phyloP scores from a whole-genome alignment of 179 eudicot genomes.

The Beta corolliflora region DNA sequence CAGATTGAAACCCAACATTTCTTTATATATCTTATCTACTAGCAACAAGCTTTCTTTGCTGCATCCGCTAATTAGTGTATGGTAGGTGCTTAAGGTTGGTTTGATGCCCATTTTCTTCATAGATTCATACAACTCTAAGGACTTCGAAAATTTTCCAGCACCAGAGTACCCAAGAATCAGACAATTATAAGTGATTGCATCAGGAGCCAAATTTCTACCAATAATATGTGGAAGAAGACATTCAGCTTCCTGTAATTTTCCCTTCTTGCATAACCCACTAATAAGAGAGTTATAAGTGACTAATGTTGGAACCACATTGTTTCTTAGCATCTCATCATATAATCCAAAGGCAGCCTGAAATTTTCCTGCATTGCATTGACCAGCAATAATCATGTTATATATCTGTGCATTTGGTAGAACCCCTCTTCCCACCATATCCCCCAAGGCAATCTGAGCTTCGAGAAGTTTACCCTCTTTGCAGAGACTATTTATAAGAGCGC shows the following conservation, averaged over 20 bases:
- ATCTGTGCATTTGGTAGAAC: constrained; percentile 54
- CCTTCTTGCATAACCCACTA: constrained; percentile 65
- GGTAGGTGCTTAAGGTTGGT: constrained; percentile 71
- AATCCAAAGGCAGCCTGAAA: constrained; percentile 45
- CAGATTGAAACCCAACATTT: constrained; percentile 52
- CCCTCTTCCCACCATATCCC: constrained; percentile 63
- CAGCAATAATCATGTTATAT: constrained; percentile 74
- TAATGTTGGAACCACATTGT: constrained; percentile 53
- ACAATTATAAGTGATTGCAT: constrained; percentile 68
- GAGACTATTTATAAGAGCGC: constrained; percentile 63
- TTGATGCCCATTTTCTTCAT: constrained; percentile 60
- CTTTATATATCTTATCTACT: constrained; percentile 53
- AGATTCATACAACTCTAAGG: constrained; percentile 54
- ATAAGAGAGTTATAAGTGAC: constrained; percentile 74
- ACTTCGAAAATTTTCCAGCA: constrained; percentile 45
- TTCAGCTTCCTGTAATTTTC: constrained; percentile 65
- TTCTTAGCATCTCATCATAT: constrained; percentile 56
- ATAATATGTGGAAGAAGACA: constrained; percentile 43
- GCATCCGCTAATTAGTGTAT: constrained; percentile 51
- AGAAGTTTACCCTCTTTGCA: constrained; percentile 65
- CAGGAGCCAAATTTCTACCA: constrained; percentile 55
- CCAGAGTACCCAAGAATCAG: constrained; percentile 57
- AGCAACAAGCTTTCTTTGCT: constrained; percentile 34
- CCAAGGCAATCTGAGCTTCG: constrained; percentile 64
- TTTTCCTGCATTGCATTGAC: constrained; percentile 58